These are phyloP conservation scores for Lichtheimia hyalospora DNA, from an alignment of 371 early-diverging fungal species.

Conservation along the genomic window DNA sequence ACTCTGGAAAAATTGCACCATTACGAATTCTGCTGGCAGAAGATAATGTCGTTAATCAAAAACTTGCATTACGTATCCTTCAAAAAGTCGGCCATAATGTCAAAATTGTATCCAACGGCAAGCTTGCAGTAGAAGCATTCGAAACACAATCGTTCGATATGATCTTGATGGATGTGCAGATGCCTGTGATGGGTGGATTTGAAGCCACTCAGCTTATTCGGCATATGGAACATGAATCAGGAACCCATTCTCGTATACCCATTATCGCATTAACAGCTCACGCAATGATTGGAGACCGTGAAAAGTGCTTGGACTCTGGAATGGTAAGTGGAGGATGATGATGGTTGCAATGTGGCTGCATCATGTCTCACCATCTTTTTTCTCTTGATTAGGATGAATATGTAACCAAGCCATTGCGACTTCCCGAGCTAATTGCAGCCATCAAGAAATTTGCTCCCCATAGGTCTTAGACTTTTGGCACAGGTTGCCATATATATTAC, in stretches of 20 bases:
- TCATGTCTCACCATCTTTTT: neutral
- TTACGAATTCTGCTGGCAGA: conserved; percentile 76
- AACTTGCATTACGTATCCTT: conserved; percentile 70
- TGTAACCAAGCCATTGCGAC: conserved; percentile 57
- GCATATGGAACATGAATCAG: conserved; percentile 49
- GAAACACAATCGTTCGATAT: conserved; percentile 60
- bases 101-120: conserved; percentile 72
- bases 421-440: conserved; percentile 55
- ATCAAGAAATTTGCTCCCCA: conserved; percentile 51
- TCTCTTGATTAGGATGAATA: conserved; percentile 45
- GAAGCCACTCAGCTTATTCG: conserved; percentile 72
- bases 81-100: conserved; percentile 73
- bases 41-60: conserved; percentile 82
- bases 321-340: conserved; percentile 34
- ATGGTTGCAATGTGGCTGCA: neutral
- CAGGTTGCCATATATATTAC: too few species aligned
- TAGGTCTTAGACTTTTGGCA: too few species aligned
- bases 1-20: conserved; percentile 49
- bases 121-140: conserved; percentile 69
- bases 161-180: conserved; percentile 81
- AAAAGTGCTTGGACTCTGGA: conserved; percentile 67
- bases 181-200: conserved; percentile 77
- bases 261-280: conserved; percentile 79
- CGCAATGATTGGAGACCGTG: conserved; percentile 76
- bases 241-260: conserved; percentile 56